Percentiles rank a stretch among this genome's conserved stretches.
These are phyloP conservation scores for Xylaria sp. DNA, from an alignment of 2,329 filamentous ascomycete species.

Conservation along the genomic window DNA sequence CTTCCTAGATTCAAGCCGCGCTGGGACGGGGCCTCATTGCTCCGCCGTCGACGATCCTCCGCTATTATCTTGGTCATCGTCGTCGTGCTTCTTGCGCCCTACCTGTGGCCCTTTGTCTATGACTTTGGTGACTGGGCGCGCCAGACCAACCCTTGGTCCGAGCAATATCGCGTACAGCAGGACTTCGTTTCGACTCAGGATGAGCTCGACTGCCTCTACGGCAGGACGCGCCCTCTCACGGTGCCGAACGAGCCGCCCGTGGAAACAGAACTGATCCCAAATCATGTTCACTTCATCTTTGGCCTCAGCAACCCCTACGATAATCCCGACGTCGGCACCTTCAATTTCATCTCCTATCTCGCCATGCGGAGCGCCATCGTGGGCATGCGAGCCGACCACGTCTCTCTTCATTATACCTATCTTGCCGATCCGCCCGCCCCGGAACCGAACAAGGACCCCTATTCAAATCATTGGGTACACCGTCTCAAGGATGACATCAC, in stretches of 20 bases:
- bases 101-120: constrained; percentile 42
- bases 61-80: constrained; percentile 40
- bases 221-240: constrained; percentile 38
- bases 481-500: constrained; percentile 51
- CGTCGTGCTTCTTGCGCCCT: constrained; percentile 41
- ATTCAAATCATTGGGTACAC: constrained; percentile 53
- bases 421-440: constrained; percentile 51
- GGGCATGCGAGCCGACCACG: constrained; percentile 51
- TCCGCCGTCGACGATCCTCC: constrained; percentile 40
- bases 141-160: constrained; percentile 52
- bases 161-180: constrained; percentile 50
- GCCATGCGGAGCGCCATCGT: constrained; percentile 53
- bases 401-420: constrained; percentile 54
- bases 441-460: constrained; percentile 48
- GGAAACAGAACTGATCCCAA: constrained; percentile 50
- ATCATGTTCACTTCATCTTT: constrained; percentile 54
- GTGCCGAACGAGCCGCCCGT: constrained; percentile 16
- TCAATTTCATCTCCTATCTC: constrained; percentile 54
- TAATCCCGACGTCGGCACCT: constrained; percentile 48
- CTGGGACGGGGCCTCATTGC: constrained; percentile 37
- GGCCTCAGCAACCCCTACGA: constrained; percentile 51
- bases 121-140: constrained; percentile 48
- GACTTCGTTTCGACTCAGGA: constrained; percentile 48
- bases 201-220: constrained; percentile 51
- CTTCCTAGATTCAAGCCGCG: constrained; percentile 25